phyloP scores from a whole-genome alignment of 2,329 filamentous ascomycete species.

The Diaporthe sp. region DNA sequence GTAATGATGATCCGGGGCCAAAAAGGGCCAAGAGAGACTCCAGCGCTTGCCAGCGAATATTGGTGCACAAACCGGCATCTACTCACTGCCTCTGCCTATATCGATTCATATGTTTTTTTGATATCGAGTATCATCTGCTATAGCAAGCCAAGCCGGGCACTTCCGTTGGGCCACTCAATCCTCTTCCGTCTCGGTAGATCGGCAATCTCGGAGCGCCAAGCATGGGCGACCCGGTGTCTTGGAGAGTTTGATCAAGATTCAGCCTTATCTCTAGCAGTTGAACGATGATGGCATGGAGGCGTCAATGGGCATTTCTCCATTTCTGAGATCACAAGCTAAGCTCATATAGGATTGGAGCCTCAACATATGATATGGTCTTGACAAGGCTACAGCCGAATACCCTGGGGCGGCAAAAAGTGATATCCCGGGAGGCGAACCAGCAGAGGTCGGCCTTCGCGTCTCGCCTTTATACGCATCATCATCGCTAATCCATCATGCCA shows the following conservation, averaged over 20 bases:
- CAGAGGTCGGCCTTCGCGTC: slow-evolving; percentile 21
- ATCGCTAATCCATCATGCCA: not conserved
- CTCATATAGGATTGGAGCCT: too few species aligned
- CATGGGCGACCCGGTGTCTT: slow-evolving; percentile 4
- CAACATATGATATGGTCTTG: not conserved
- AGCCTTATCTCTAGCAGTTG: not conserved
- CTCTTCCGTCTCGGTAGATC: slow-evolving; percentile 14
- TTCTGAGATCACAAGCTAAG: not conserved
- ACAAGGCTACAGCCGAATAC: not conserved
- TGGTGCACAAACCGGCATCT: too few species aligned
- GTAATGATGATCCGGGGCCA: not conserved
- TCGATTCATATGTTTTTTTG: not conserved
- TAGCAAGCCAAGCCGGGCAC: slow-evolving; percentile 16
- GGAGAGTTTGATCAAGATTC: slow-evolving; percentile 27
- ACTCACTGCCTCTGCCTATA: not conserved
- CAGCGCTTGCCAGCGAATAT: not conserved
- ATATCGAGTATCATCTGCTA: not conserved
- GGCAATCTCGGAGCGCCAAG: slow-evolving; percentile 28
- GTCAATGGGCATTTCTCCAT: not conserved
- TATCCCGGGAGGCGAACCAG: not conserved
- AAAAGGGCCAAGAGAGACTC: not conserved
- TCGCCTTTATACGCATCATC: slow-evolving; percentile 30
- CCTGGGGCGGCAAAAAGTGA: not conserved
- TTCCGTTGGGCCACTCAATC: not conserved
- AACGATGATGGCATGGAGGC: not conserved